Conservation (phyloP, 345 rosid species). For the Gossypium raimondii region DNA sequence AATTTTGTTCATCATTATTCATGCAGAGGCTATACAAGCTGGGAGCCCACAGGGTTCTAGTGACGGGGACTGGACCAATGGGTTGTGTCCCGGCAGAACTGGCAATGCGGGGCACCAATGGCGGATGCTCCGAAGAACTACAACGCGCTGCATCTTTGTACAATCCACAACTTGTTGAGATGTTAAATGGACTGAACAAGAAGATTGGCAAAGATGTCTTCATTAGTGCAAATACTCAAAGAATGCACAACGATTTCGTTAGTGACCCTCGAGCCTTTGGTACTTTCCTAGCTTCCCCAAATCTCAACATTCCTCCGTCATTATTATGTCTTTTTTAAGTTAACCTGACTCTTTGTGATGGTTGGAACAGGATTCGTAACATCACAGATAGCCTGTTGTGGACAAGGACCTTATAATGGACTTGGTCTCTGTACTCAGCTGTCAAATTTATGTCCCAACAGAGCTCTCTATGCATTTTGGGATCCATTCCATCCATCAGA, state of each 20-base stretch:
- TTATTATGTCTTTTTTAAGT: no score
- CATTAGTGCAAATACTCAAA: conserved; percentile 23
- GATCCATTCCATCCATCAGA: conserved; percentile 85
- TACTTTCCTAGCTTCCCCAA: conserved; percentile 7
- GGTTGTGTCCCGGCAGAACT: conserved; percentile 82
- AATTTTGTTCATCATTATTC: background rate
- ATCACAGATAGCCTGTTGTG: conserved; percentile 70
- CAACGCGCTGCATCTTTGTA: conserved; percentile 54
- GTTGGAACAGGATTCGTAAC: conserved; percentile 50
- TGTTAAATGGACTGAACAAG: conserved; percentile 46
- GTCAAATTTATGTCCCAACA: conserved; percentile 59
- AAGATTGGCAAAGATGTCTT: conserved; percentile 24
- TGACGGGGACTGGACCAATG: conserved; percentile 82
- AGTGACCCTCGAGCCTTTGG: conserved; percentile 40
- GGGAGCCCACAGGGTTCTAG: conserved; percentile 78
- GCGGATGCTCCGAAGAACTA: conserved; percentile 54
- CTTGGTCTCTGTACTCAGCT: conserved; percentile 60
- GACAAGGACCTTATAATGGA: conserved; percentile 78
- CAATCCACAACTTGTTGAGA: conserved; percentile 56
- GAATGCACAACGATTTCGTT: conserved; percentile 37
- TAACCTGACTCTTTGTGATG: background rate
- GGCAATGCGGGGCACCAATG: conserved; percentile 50
- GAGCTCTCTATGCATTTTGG: conserved; percentile 64
- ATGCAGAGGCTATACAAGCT: conserved; percentile 27
- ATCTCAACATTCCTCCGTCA: background rate